Conservation (phyloP, 2,329 filamentous ascomycete species). For the Penicillium frequentans region DNA sequence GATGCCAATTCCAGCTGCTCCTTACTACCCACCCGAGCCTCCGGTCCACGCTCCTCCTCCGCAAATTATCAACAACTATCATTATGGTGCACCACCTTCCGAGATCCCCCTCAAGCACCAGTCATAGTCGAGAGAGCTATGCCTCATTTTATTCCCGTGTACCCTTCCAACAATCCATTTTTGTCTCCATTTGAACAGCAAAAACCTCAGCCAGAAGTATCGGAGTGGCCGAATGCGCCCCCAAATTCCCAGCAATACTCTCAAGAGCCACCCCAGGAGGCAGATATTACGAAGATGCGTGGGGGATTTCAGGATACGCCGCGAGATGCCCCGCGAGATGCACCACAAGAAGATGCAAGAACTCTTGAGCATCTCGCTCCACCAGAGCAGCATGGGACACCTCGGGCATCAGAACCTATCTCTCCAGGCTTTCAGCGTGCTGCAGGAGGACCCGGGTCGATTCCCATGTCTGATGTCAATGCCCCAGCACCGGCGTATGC, state of each 20-base stretch:
- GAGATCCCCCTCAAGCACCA: constrained; percentile 55
- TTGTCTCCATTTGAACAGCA: constrained; percentile 27
- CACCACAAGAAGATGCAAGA: neutral
- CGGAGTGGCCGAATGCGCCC: neutral
- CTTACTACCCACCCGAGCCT: neutral
- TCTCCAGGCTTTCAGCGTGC: constrained; percentile 63
- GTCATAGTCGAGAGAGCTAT: constrained; percentile 22
- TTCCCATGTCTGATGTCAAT: constrained; percentile 56
- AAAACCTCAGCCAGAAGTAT: neutral
- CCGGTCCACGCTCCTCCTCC: neutral
- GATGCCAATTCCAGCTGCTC: neutral
- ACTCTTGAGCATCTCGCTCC: neutral
- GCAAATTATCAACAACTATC: constrained; percentile 10
- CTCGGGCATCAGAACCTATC: constrained; percentile 60
- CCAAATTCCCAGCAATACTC: neutral
- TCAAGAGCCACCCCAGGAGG: neutral
- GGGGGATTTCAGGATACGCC: neutral
- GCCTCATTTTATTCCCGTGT: constrained; percentile 56
- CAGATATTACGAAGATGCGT: neutral
- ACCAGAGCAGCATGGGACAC: constrained; percentile 32
- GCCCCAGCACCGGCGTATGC: constrained; percentile 35
- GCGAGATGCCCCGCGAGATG: neutral
- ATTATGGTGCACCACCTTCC: constrained; percentile 12
- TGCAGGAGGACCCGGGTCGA: constrained; percentile 63
- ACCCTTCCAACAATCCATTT: constrained; percentile 55